A percentile compares a stretch with the other conserved stretches of the same genome.
Conservation (phyloP, 345 rosid genomes). For the Mallotus nudiflorus region DNA sequence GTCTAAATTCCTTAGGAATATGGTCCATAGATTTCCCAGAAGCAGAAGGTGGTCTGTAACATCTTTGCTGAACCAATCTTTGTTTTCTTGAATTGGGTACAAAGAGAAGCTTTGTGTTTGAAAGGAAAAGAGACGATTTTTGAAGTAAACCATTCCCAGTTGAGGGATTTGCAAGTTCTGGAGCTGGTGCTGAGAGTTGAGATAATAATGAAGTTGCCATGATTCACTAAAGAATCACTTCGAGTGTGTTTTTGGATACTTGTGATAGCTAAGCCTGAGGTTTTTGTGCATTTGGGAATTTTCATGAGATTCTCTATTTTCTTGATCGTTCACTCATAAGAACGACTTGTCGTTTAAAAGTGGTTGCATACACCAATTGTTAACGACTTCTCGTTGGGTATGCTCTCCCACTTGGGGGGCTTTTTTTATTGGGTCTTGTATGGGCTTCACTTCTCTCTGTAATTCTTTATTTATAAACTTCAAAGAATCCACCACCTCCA, state of each 20-base stretch:
- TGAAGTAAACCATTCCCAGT: conserved; percentile 22
- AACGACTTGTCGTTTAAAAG: no score
- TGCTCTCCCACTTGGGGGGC: no score
- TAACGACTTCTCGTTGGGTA: no score
- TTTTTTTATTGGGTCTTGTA: no score
- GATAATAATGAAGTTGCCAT: conserved; percentile 65
- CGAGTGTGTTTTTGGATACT: background rate
- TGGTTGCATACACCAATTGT: no score
- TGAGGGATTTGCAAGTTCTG: conserved; percentile 26
- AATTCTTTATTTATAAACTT: no score
- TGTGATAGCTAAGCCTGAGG: conserved; percentile 11
- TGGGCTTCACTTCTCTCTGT: no score
- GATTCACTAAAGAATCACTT: background rate
- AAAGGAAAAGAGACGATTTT: conserved; percentile 44
- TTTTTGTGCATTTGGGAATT: background rate
- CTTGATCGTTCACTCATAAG: no score
- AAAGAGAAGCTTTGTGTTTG: conserved; percentile 39
- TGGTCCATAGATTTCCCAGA: conserved; percentile 45
- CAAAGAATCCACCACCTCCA: no score
- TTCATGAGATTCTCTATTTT: no score
- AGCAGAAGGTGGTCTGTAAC: conserved; percentile 42
- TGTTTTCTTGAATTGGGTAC: conserved; percentile 20
- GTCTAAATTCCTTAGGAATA: conserved; percentile 78
- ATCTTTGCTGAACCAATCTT: conserved; percentile 12
- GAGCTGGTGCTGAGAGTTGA: conserved; percentile 44